Conservation (phyloP, 2,329 filamentous ascomycete species). For the Fusarium chlamydosporum region DNA sequence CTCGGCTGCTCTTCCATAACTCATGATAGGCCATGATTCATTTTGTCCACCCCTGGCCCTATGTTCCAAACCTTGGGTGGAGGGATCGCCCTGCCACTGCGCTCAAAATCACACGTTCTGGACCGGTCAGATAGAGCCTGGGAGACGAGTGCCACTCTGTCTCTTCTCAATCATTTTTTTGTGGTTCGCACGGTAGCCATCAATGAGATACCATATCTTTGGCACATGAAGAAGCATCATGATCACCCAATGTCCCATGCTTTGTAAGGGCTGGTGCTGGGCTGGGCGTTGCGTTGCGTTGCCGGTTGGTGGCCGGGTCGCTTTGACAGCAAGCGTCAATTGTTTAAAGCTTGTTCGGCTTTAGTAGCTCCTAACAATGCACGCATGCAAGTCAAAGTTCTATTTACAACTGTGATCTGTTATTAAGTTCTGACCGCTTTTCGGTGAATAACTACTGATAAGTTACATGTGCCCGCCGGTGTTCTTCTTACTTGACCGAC, state of each 20-base stretch:
- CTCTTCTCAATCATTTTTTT: conserved; percentile 20
- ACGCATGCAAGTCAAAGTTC: conserved; percentile 17
- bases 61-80: conserved; percentile 35
- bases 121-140: conserved; percentile 33
- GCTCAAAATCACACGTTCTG: conserved; percentile 39
- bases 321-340: conserved; percentile 8
- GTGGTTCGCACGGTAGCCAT: conserved; percentile 11
- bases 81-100: conserved; percentile 32
- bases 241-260: conserved; percentile 23
- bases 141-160: conserved; percentile 41
- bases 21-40: conserved; percentile 10
- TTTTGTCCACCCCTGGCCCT: conserved; percentile 33
- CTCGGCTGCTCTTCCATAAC: conserved; percentile 21
- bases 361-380: conserved; percentile 14
- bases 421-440: conserved; percentile 33
- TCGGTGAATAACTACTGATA: conserved; percentile 23
- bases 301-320: conserved; percentile 1
- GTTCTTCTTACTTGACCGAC: conserved; percentile 18
- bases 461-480: conserved; percentile 1
- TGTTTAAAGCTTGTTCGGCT: conserved; percentile 9
- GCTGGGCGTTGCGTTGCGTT: neutral
- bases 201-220: conserved; percentile 7
- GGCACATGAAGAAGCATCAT: conserved; percentile 8
- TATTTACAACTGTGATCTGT: conserved; percentile 11
- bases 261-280: neutral